phyloP scores from a whole-genome alignment of 495 filamentous ascomycete species.

The Talaromyces trachyspermus region DNA sequence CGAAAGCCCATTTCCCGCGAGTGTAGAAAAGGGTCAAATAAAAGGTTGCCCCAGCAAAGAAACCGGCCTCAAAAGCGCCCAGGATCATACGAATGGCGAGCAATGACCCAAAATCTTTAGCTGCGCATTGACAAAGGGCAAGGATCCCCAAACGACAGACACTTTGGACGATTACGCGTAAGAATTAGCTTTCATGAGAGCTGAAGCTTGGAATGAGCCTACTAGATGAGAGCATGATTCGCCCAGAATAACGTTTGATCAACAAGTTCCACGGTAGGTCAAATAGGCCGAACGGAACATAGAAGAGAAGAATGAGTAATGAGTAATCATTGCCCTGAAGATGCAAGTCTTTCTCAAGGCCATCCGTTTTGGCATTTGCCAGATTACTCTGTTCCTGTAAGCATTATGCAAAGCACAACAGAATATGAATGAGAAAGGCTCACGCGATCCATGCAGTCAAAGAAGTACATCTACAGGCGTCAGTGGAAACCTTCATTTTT shows the following conservation, averaged over 20 bases:
- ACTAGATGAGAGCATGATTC: too few relatives aligned
- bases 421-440: too few relatives aligned
- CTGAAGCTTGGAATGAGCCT: slow-evolving; percentile 35
- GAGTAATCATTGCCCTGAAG: slow-evolving; percentile 59
- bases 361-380: slow-evolving; percentile 61
- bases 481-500: too few relatives aligned
- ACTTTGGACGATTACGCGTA: slow-evolving; percentile 41
- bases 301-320: slow-evolving; percentile 60
- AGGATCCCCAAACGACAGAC: slow-evolving; percentile 38
- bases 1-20: slow-evolving; percentile 62
- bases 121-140: slow-evolving; percentile 32
- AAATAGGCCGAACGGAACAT: slow-evolving; percentile 63
- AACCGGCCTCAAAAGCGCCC: slow-evolving; percentile 55
- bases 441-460: too few relatives aligned
- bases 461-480: too few relatives aligned
- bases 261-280: slow-evolving; percentile 52
- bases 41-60: slow-evolving; percentile 54
- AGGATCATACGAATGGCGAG: slow-evolving; percentile 35
- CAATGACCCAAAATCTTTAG: slow-evolving; percentile 48
- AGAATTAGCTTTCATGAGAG: too few relatives aligned
- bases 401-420: slow-evolving; percentile 4
- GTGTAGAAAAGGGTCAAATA: slow-evolving; percentile 50
- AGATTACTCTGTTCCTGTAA: slow-evolving; percentile 36
- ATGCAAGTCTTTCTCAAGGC: slow-evolving; percentile 39
- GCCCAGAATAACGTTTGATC: too few relatives aligned